phyloP scores from a whole-genome alignment of 352 stramenopile genomes.

The Phytophthora pseudosyringae region DNA sequence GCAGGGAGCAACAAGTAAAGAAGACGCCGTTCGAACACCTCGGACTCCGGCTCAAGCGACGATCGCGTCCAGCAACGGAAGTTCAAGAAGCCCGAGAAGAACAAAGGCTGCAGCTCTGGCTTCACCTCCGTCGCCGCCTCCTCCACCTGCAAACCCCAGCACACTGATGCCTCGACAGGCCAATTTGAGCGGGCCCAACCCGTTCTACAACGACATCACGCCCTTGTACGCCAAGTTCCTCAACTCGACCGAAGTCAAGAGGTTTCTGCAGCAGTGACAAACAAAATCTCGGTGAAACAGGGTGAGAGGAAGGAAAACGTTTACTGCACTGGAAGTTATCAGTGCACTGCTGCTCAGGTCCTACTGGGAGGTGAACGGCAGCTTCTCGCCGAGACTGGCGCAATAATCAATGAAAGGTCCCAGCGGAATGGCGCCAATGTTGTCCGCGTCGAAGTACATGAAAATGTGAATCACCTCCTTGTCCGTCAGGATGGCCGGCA shows the following conservation, averaged over 20 bases:
- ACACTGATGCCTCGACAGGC: conserved; percentile 18
- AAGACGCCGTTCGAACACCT: conserved; percentile 25
- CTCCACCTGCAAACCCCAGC: background rate
- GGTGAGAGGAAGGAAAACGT: background rate
- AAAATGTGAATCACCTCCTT: conserved; percentile 77
- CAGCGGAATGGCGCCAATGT: conserved; percentile 66
- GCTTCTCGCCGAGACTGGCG: conserved; percentile 23
- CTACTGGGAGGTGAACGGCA: conserved; percentile 29
- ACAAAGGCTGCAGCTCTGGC: background rate
- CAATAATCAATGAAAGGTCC: conserved; percentile 50
- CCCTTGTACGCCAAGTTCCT: conserved; percentile 80
- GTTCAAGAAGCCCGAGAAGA: conserved; percentile 2
- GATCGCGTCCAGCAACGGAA: conserved; percentile 8
- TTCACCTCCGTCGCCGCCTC: background rate
- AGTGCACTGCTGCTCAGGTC: background rate
- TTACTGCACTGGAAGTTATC: background rate
- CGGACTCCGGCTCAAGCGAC: conserved; percentile 8
- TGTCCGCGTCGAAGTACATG: conserved; percentile 79
- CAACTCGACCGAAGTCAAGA: conserved; percentile 70
- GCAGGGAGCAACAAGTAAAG: conserved; percentile 12
- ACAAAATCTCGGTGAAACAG: too few species aligned
- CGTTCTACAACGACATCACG: conserved; percentile 79
- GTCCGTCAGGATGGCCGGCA: conserved; percentile 41
- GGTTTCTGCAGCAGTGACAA: conserved; percentile 49
- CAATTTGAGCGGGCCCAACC: conserved; percentile 43